phyloP scores from a whole-genome alignment of 164 flowering plant species.

The Platanus orientalis region DNA sequence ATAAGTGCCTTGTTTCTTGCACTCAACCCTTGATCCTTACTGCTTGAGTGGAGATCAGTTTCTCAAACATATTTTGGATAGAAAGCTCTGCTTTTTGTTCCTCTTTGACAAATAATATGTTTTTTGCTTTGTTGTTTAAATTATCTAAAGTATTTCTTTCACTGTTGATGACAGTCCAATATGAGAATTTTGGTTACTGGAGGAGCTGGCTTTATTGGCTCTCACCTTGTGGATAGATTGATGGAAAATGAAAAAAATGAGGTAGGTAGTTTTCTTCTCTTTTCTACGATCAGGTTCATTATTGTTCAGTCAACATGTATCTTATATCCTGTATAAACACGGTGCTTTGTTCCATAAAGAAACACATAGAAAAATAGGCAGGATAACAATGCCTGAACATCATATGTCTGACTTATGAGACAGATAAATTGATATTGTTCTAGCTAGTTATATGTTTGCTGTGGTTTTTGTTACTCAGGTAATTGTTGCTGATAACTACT shows the following conservation, averaged over 20 bases:
- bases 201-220: slow-evolving; percentile 98
- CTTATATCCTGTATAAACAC: not conserved
- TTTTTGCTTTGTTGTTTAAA: slow-evolving; percentile 10
- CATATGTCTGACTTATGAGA: too few relatives aligned
- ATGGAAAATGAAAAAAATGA: slow-evolving; percentile 80
- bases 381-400: too few relatives aligned
- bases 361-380: not conserved
- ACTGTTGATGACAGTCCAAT: slow-evolving; percentile 41
- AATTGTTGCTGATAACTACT: slow-evolving; percentile 79
- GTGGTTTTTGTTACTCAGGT: slow-evolving; percentile 31
- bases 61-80: not conserved
- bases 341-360: not conserved
- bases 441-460: not conserved
- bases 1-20: not conserved
- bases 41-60: not conserved
- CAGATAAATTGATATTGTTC: not conserved
- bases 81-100: not conserved
- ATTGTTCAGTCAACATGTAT: not conserved
- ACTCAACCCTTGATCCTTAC: too few relatives aligned
- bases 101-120: not conserved
- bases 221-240: slow-evolving; percentile 81
- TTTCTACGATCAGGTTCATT: not conserved
- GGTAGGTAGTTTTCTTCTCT: slow-evolving; percentile 34
- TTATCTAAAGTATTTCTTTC: slow-evolving; percentile 8
- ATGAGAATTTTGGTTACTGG: slow-evolving; percentile 86